phyloP scores from a whole-genome alignment of 495 filamentous ascomycete species.

The Lepidopterella palustris region DNA sequence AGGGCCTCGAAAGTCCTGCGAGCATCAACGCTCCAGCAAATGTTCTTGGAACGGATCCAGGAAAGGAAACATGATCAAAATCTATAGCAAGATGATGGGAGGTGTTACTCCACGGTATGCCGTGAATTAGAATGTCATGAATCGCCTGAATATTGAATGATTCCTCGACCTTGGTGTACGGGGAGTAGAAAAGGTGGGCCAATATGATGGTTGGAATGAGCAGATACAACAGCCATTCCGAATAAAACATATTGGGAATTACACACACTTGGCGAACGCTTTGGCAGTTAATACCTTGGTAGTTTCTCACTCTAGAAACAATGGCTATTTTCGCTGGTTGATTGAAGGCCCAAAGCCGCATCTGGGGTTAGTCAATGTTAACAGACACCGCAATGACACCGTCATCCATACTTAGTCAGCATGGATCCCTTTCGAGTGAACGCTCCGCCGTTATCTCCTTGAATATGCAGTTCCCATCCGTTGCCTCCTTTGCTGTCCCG shows the following conservation, averaged over 20 bases:
- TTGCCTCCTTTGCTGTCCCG: constrained; percentile 43
- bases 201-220: constrained; percentile 44
- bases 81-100: constrained; percentile 43
- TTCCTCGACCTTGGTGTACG: constrained; percentile 98
- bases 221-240: constrained; percentile 9
- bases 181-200: constrained; percentile 68
- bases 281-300: no score
- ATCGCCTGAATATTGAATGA: constrained; percentile 96
- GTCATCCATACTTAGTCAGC: neutral
- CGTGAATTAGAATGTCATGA: constrained; percentile 81
- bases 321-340: no score
- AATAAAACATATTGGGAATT: constrained; percentile 8
- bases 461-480: constrained; percentile 17
- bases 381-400: no score
- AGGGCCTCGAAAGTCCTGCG: constrained; percentile 59
- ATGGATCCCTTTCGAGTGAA: neutral
- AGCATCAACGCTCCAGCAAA: constrained; percentile 76
- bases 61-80: constrained; percentile 91
- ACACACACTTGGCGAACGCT: no score
- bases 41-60: constrained; percentile 83
- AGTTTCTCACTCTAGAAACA: no score
- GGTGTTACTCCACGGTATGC: constrained; percentile 56
- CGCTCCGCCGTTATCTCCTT: neutral
- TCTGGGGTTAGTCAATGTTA: no score
- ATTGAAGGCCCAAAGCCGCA: no score